Percentiles rank a stretch among this genome's conserved stretches.
These are phyloP conservation scores for Wickerhamiella sergipiensis DNA, from an alignment of 805 yeast species.

Conservation along the genomic window DNA sequence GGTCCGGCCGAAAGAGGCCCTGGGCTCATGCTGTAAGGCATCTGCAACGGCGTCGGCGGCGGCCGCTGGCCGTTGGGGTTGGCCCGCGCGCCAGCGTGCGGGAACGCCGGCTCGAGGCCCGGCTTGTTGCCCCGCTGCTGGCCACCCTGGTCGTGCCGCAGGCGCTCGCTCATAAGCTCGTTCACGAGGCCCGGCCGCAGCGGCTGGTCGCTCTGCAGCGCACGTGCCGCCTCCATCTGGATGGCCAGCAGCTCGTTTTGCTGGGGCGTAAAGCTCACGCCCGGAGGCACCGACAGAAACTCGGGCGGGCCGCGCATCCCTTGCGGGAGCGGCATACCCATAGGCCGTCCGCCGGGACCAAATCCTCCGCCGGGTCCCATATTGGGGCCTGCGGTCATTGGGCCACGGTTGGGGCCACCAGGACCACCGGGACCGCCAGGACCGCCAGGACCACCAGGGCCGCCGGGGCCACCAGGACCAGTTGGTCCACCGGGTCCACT, in stretches of 20 bases:
- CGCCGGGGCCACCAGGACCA: slow-evolving; percentile 4
- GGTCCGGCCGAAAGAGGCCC: neutral
- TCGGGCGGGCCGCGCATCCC: neutral
- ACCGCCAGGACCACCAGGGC: slow-evolving; percentile 4
- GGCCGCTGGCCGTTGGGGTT: neutral
- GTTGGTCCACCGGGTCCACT: slow-evolving; percentile 4
- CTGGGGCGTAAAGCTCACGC: slow-evolving; percentile 10
- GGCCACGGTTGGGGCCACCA: neutral
- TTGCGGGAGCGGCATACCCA: neutral
- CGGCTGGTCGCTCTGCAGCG: slow-evolving; percentile 8
- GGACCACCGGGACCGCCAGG: slow-evolving; percentile 6
- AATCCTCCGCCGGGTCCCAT: neutral
- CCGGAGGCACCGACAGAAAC: neutral
- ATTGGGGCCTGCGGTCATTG: neutral
- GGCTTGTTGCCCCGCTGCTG: neutral
- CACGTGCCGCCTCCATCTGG: slow-evolving; percentile 11
- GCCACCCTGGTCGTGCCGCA: neutral
- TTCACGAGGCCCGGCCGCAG: slow-evolving; percentile 7
- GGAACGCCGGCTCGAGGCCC: neutral
- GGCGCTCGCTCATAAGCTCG: slow-evolving; percentile 4
- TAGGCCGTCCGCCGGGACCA: neutral
- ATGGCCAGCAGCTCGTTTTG: slow-evolving; percentile 5
- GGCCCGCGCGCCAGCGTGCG: neutral
- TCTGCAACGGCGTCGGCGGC: neutral
- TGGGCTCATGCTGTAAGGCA: neutral